These are phyloP conservation scores for Castanopsis chinensis DNA, from an alignment of 306 rosid genomes.

Conservation along the genomic window DNA sequence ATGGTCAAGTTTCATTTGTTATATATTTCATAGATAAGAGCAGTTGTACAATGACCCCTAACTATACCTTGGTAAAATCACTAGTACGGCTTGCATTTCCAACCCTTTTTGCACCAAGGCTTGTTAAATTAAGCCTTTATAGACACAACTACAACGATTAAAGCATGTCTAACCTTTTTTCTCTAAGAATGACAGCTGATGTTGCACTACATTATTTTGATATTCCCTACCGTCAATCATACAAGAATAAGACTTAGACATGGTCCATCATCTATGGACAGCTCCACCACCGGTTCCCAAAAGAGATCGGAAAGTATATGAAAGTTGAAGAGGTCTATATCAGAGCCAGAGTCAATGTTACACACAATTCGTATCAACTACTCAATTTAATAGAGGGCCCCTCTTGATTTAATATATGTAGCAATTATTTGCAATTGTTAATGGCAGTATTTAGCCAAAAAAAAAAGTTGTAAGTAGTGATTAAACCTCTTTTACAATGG, in stretches of 20 bases:
- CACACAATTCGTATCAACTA: too few relatives aligned
- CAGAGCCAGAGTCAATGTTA: too few relatives aligned
- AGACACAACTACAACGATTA: not conserved
- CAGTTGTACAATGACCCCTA: not conserved
- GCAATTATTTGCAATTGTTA: too few relatives aligned
- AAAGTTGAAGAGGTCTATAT: too few relatives aligned
- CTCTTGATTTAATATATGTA: too few relatives aligned
- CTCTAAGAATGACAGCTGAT: not conserved
- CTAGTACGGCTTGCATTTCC: not conserved
- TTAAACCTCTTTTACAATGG: too few relatives aligned
- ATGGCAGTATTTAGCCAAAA: too few relatives aligned
- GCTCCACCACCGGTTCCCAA: constrained; percentile 4
- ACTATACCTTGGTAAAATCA: not conserved
- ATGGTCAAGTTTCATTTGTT: too few relatives aligned
- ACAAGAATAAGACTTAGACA: not conserved
- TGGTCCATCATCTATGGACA: constrained; percentile 16
- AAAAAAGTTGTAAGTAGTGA: too few relatives aligned
- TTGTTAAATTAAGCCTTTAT: not conserved
- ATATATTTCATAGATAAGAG: too few relatives aligned
- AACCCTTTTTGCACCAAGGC: not conserved
- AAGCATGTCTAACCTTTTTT: not conserved
- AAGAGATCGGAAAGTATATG: constrained; percentile 24
- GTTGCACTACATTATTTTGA: not conserved
- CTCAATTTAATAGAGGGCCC: too few relatives aligned
- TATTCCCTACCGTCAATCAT: not conserved